phyloP scores from a whole-genome alignment of 306 rosid genomes.

The Glycyrrhiza uralensis region DNA sequence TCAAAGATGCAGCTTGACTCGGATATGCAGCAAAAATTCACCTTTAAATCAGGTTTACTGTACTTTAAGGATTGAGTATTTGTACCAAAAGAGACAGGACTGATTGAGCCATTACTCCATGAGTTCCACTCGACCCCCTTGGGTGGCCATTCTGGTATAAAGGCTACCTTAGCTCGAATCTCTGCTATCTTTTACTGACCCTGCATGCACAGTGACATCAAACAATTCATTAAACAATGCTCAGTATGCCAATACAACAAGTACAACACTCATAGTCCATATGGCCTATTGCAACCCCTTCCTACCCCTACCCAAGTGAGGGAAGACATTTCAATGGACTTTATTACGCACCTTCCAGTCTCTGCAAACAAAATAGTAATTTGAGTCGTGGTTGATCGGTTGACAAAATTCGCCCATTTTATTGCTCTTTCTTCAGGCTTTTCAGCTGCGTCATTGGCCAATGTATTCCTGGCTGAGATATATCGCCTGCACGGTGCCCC shows the following conservation, averaged over 20 bases:
- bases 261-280: not conserved
- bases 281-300: not conserved
- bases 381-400: not conserved
- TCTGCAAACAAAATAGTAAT: not conserved
- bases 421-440: not conserved
- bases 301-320: not conserved
- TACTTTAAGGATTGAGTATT: not conserved
- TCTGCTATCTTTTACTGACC: not conserved
- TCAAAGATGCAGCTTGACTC: too few species aligned
- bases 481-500: not conserved
- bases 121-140: not conserved
- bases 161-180: not conserved
- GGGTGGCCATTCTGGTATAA: not conserved
- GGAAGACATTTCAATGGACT: not conserved
- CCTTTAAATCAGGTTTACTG: not conserved
- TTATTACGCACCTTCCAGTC: accelerated
- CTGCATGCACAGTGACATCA: not conserved
- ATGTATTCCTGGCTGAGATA: accelerated
- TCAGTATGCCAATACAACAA: not conserved
- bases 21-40: too few species aligned
- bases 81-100: not conserved
- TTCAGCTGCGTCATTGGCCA: accelerated
- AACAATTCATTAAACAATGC: not conserved
- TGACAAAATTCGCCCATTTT: not conserved
- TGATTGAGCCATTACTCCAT: accelerated